Conservation (phyloP, 1,284 basidiomycete genomes). For the Termitomyces sp. region DNA sequence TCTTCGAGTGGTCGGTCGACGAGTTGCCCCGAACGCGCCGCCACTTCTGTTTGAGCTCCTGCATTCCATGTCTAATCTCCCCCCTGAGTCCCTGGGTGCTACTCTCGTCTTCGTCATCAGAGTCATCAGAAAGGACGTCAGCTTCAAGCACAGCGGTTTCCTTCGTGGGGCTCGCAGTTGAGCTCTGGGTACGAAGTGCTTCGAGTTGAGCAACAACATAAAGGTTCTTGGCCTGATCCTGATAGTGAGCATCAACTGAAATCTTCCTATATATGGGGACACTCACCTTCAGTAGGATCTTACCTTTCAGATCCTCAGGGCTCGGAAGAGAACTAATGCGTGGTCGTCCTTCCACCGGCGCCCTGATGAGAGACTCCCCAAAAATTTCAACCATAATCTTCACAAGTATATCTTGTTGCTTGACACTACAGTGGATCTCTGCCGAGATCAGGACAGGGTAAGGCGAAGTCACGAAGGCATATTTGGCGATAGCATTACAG, state of each 20-base stretch:
- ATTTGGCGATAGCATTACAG: constrained; percentile 84
- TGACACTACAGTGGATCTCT: constrained; percentile 83
- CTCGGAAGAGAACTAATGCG: constrained; percentile 68
- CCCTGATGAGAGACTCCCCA: constrained; percentile 69
- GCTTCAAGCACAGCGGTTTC: constrained; percentile 43
- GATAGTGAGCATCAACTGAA: not conserved
- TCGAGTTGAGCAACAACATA: constrained; percentile 40
- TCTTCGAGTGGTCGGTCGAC: constrained; percentile 12
- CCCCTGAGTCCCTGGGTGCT: constrained; percentile 3
- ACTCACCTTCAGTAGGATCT: constrained; percentile 79
- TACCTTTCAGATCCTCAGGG: constrained; percentile 79
- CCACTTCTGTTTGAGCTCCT: constrained; percentile 27
- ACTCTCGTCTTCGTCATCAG: constrained; percentile 23
- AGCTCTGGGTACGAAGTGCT: constrained; percentile 22
- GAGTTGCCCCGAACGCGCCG: constrained; percentile 20
- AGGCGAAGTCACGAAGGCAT: constrained; percentile 90
- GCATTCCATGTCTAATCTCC: constrained; percentile 21
- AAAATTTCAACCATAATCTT: constrained; percentile 77
- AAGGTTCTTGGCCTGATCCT: constrained; percentile 57
- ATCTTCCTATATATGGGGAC: not conserved
- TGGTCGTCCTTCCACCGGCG: constrained; percentile 48
- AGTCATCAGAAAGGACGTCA: constrained; percentile 35
- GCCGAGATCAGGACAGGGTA: constrained; percentile 95
- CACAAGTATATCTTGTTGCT: constrained; percentile 83
- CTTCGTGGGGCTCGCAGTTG: not conserved